Percentiles rank a stretch among this genome's conserved stretches.
These are phyloP conservation scores for Aureobasidium sp. DNA, from an alignment of 2,329 filamentous ascomycete species.

Conservation along the genomic window DNA sequence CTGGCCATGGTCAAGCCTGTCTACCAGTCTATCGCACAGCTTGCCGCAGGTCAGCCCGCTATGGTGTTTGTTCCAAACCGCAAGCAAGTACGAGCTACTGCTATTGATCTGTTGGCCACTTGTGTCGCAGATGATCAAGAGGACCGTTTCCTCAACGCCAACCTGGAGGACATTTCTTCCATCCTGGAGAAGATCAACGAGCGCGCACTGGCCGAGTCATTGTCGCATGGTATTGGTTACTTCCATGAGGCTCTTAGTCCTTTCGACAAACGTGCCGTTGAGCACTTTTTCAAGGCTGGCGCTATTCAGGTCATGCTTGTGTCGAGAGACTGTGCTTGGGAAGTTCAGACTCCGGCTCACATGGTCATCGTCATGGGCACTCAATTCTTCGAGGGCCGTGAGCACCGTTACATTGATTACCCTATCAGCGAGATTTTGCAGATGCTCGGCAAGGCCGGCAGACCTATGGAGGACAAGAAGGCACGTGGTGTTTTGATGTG, in stretches of 20 bases:
- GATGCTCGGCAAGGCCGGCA: constrained; percentile 93
- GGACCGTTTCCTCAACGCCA: constrained; percentile 84
- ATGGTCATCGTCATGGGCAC: constrained; percentile 96
- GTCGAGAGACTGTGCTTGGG: constrained; percentile 91
- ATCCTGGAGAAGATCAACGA: constrained; percentile 80
- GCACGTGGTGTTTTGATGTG: constrained; percentile 95
- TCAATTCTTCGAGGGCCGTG: constrained; percentile 91
- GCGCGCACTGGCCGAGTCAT: constrained; percentile 75
- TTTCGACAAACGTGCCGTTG: constrained; percentile 88
- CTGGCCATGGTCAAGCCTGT: constrained; percentile 95
- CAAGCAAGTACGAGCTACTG: constrained; percentile 85
- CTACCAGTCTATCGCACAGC: constrained; percentile 79
- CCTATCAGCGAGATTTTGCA: constrained; percentile 88
- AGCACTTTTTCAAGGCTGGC: constrained; percentile 81
- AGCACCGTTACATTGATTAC: constrained; percentile 96
- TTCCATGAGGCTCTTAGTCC: constrained; percentile 88
- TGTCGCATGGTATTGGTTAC: constrained; percentile 92
- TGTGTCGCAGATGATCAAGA: constrained; percentile 86
- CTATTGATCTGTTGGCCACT: constrained; percentile 78
- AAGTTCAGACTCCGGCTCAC: constrained; percentile 79
- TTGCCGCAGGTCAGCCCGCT: constrained; percentile 77
- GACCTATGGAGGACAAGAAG: constrained; percentile 68
- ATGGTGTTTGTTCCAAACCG: constrained; percentile 88
- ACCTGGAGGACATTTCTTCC: constrained; percentile 72
- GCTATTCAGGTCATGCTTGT: constrained; percentile 81